phyloP scores from a whole-genome alignment of 441 rosid genomes.

The Croton laevigatus region DNA sequence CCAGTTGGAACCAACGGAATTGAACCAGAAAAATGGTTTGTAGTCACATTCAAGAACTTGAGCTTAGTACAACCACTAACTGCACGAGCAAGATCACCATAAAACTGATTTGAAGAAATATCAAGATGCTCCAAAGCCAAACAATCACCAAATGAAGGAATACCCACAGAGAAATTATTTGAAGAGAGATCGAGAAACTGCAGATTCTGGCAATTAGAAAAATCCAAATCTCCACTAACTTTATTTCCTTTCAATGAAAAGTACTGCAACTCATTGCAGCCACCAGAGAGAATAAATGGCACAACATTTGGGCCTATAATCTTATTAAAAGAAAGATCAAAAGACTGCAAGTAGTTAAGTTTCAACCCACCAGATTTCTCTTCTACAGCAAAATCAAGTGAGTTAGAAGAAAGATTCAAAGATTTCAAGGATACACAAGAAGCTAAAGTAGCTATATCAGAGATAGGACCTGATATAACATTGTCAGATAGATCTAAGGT shows the following conservation, averaged over 20 bases:
- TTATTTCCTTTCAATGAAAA: conserved; percentile 62
- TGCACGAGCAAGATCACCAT: conserved; percentile 52
- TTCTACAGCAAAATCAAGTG: conserved; percentile 40
- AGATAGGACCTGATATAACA: conserved; percentile 52
- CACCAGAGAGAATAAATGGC: conserved; percentile 53
- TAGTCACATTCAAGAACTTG: conserved; percentile 56
- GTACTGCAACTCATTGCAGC: conserved; percentile 51
- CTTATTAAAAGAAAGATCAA: conserved; percentile 73
- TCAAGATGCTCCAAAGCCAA: conserved; percentile 61
- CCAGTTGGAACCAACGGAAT: conserved; percentile 57
- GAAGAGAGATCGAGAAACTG: conserved; percentile 63
- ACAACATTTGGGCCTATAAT: conserved; percentile 50
- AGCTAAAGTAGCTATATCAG: conserved; percentile 38
- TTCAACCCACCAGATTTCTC: conserved; percentile 41
- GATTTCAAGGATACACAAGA: conserved; percentile 52
- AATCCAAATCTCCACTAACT: conserved; percentile 54
- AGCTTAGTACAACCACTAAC: conserved; percentile 54
- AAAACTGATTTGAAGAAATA: conserved; percentile 61
- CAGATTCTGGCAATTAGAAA: conserved; percentile 54
- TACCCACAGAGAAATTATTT: conserved; percentile 56
- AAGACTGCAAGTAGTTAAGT: conserved; percentile 45
- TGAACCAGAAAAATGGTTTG: conserved; percentile 54
- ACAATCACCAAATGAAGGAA: conserved; percentile 67
- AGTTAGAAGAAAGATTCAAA: conserved; percentile 64
- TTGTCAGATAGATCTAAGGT: conserved; percentile 74